These are phyloP conservation scores for Phytophthora niederhauseri DNA, from an alignment of 352 stramenopile genomes.

Conservation along the genomic window DNA sequence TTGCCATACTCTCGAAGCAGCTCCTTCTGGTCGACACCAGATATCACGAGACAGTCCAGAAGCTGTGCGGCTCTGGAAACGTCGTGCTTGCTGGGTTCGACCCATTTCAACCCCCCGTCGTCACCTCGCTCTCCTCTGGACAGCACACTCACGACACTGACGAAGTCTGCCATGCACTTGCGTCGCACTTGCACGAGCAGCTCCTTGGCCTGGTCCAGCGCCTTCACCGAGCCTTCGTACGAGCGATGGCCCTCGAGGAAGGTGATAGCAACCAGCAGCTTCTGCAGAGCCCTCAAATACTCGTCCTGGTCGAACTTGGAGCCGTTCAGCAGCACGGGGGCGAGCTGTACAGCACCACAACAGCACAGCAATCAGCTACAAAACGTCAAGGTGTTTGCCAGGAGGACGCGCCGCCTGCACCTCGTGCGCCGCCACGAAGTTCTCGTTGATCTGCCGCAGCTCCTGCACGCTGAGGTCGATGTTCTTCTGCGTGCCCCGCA, in stretches of 20 bases:
- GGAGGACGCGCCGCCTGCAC: slow-evolving; percentile 24
- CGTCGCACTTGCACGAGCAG: slow-evolving; percentile 61
- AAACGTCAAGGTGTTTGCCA: background rate
- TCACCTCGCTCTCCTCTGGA: slow-evolving; percentile 50
- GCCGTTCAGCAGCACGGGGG: slow-evolving; percentile 62
- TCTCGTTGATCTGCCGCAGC: slow-evolving; percentile 71
- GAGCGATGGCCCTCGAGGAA: slow-evolving; percentile 74
- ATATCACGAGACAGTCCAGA: slow-evolving; percentile 65
- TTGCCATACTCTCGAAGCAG: slow-evolving; percentile 71
- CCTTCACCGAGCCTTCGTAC: slow-evolving; percentile 79
- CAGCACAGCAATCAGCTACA: slow-evolving; percentile 3
- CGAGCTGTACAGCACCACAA: slow-evolving; percentile 46
- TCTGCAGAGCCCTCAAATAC: slow-evolving; percentile 68
- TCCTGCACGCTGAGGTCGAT: slow-evolving; percentile 83
- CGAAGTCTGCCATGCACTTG: slow-evolving; percentile 75
- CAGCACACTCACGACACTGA: slow-evolving; percentile 69
- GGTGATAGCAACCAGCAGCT: slow-evolving; percentile 65
- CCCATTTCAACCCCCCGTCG: slow-evolving; percentile 37
- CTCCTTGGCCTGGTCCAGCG: slow-evolving; percentile 68
- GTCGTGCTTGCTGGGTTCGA: slow-evolving; percentile 57
- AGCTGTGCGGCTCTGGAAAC: slow-evolving; percentile 60
- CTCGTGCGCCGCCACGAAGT: slow-evolving; percentile 75
- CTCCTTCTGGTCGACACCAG: slow-evolving; percentile 53
- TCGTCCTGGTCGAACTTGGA: slow-evolving; percentile 77
- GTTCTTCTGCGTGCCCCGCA: slow-evolving; percentile 83